Evolutionary conservation across 2,329 filamentous ascomycete species (phyloP), one percentile per base, ranked within the genome.

Genomic region (Pyricularia grisea): DNA sequence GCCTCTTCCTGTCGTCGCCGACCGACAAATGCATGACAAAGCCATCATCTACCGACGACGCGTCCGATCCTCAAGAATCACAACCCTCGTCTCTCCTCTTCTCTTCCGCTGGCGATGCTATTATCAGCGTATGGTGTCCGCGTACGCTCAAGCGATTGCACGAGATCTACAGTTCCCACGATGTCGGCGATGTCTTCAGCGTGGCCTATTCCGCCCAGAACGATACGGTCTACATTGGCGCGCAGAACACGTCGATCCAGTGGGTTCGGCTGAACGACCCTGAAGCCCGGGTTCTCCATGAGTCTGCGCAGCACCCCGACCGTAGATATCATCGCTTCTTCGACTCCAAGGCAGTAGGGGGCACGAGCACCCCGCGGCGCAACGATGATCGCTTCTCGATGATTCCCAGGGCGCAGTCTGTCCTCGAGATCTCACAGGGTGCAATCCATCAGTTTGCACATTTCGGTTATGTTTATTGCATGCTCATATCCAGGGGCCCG

Each of bases 111-210:
- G 94, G 93, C 73, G 95, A 99, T 76, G 92, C 94, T 1, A 91
- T 97, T 70, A 90, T 98, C 76, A 97, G 97, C 77, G 92, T 97
- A 61, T 99, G 95, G 95, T 90, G 89, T 74, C 92, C 94, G 1
- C 84, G 82, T 63, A 90, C 88, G 6, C 89, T 97, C 77, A 86
- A 85, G 69, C 89, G 91, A 31, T 84, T 95, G 0, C 95, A 94
- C 81, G 93, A 95, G 72, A 92, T 98, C 71, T 97, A 97, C 82
- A 96, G 93, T 71, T 90, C 90, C 66, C 94, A 97, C 79, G 95
- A 98, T 74, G 92, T 97, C 60, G 95, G 95, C 70, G 95, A 99
- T 80, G 88, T 99, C 70, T 98, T 98, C 78, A 97, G 93, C 73
- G 90, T 97, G n/a, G 91, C 90, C 1, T 97, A 97, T 78, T 97